These are phyloP conservation scores for Geotrichum histeridarum DNA, from an alignment of 1,139 yeast genomes.

Conservation along the genomic window DNA sequence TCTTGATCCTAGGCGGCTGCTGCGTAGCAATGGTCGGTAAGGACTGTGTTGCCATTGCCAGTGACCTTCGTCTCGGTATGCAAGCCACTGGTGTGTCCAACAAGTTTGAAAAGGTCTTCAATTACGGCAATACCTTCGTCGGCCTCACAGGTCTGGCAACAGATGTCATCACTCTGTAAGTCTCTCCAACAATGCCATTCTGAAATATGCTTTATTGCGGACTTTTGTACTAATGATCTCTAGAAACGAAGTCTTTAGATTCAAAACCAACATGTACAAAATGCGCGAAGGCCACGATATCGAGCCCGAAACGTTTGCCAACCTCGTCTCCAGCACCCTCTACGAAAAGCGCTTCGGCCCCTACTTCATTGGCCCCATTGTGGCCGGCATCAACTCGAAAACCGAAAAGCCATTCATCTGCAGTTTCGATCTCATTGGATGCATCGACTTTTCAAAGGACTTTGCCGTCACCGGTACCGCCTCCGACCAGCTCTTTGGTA, in stretches of 20 bases:
- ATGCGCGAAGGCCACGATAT: slow-evolving; percentile 86
- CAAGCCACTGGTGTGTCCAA: slow-evolving; percentile 91
- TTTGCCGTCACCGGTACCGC: slow-evolving; percentile 98
- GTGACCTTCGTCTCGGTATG: slow-evolving; percentile 88
- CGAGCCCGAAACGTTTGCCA: slow-evolving; percentile 92
- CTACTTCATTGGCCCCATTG: slow-evolving; percentile 93
- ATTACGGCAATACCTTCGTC: slow-evolving; percentile 67
- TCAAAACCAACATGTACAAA: slow-evolving; percentile 82
- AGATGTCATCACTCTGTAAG: slow-evolving; percentile 72
- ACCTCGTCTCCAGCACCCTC: slow-evolving; percentile 81
- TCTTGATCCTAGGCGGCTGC: slow-evolving; percentile 59
- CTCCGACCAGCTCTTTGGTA: slow-evolving; percentile 90
- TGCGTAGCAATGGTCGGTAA: slow-evolving; percentile 99
- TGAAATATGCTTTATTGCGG: neutral
- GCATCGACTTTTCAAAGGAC: slow-evolving; percentile 91
- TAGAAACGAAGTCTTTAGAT: slow-evolving; percentile 63
- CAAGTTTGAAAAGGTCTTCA: slow-evolving; percentile 87
- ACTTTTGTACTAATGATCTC: neutral
- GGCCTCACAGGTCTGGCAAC: slow-evolving; percentile 95
- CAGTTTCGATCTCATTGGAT: slow-evolving; percentile 94
- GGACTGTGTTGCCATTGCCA: slow-evolving; percentile 96
- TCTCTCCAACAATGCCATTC: neutral
- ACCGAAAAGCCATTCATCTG: slow-evolving; percentile 84
- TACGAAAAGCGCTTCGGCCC: slow-evolving; percentile 93
- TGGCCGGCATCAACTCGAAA: slow-evolving; percentile 86